phyloP scores from a whole-genome alignment of 2,329 filamentous ascomycete genomes.

The Colletotrichum camelliae region DNA sequence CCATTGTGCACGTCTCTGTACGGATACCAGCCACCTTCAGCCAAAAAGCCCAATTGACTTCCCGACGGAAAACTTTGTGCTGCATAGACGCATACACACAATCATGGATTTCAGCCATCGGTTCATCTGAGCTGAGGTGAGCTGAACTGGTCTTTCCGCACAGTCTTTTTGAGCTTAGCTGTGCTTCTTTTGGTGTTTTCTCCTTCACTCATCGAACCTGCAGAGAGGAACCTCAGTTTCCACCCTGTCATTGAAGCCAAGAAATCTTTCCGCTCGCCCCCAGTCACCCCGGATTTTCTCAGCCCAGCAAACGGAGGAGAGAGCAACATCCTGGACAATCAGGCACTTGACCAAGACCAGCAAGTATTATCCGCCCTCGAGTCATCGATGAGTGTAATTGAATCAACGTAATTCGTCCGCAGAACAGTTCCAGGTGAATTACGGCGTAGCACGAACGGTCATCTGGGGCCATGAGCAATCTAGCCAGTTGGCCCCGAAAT shows the following conservation, averaged over 20 bases:
- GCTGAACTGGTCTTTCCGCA: neutral
- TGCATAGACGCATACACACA: neutral
- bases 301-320: neutral
- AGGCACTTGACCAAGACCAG: neutral
- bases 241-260: neutral
- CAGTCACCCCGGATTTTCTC: constrained; percentile 4
- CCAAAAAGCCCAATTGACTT: neutral
- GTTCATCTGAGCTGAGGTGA: neutral
- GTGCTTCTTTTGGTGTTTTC: neutral
- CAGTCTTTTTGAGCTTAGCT: neutral
- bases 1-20: neutral
- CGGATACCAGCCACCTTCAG: neutral
- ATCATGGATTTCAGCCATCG: neutral
- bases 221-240: neutral
- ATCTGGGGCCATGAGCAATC: neutral
- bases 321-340: neutral
- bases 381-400: neutral
- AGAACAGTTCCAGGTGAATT: neutral
- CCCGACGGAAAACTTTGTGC: neutral
- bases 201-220: neutral
- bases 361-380: neutral
- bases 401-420: neutral
- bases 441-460: neutral
- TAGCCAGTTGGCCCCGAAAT: neutral
- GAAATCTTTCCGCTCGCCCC: neutral